Percentiles rank a stretch among this genome's conserved stretches.
These are phyloP conservation scores for Amphichorda felina DNA, from an alignment of 2,329 filamentous ascomycete species.

Conservation along the genomic window DNA sequence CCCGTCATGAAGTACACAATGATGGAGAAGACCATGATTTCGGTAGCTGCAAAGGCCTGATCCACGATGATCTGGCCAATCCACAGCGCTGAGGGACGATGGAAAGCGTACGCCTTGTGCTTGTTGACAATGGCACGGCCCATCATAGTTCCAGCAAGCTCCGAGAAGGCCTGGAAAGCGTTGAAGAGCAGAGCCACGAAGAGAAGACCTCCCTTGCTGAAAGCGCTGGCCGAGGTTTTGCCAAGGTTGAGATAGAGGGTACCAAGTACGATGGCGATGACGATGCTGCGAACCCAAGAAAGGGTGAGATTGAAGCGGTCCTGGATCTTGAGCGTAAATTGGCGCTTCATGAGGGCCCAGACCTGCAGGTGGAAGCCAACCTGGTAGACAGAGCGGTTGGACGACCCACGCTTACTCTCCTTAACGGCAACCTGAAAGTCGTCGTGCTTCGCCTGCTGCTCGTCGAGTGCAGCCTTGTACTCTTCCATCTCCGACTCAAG, in stretches of 20 bases:
- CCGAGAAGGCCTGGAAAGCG: slow-evolving; percentile 75
- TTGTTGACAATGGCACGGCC: slow-evolving; percentile 72
- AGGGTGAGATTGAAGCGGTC: slow-evolving; percentile 68
- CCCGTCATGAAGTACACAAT: slow-evolving; percentile 74
- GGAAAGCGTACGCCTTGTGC: slow-evolving; percentile 73
- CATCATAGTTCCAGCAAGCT: slow-evolving; percentile 64
- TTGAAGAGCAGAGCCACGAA: slow-evolving; percentile 77
- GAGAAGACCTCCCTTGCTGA: slow-evolving; percentile 69
- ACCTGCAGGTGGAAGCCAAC: slow-evolving; percentile 76
- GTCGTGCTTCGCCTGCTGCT: slow-evolving; percentile 56
- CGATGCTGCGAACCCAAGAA: slow-evolving; percentile 55
- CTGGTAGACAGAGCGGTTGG: slow-evolving; percentile 67
- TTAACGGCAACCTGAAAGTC: slow-evolving; percentile 66
- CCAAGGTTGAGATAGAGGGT: slow-evolving; percentile 67
- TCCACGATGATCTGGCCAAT: slow-evolving; percentile 76
- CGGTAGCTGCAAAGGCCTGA: slow-evolving; percentile 55
- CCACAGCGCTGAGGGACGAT: slow-evolving; percentile 72
- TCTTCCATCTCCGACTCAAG: slow-evolving; percentile 54
- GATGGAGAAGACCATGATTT: slow-evolving; percentile 61
- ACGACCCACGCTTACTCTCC: slow-evolving; percentile 67
- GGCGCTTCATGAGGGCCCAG: slow-evolving; percentile 72
- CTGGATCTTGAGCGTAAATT: slow-evolving; percentile 78
- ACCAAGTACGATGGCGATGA: slow-evolving; percentile 68
- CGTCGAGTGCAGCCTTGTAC: slow-evolving; percentile 53
- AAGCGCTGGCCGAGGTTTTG: slow-evolving; percentile 55